phyloP scores from a whole-genome alignment of 768 basidiomycete species.

The Mycena olivaceomarginata region DNA sequence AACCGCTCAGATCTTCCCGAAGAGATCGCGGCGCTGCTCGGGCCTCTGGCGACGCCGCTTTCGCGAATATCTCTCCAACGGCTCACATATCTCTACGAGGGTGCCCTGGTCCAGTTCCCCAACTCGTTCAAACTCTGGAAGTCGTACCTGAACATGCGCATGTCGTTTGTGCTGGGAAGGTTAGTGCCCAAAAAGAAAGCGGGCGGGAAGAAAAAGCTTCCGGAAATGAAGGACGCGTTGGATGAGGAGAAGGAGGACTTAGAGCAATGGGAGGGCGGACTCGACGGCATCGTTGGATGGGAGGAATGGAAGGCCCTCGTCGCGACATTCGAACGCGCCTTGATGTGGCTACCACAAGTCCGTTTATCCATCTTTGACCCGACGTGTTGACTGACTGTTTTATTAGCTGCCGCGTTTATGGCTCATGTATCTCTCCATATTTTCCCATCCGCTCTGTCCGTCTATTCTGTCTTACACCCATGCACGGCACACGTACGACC shows the following conservation, averaged over 20 bases:
- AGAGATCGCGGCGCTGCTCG: constrained; percentile 78
- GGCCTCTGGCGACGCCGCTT: constrained; percentile 84
- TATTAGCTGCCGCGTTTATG: constrained; percentile 92
- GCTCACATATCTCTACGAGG: constrained; percentile 94
- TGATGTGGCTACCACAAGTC: constrained; percentile 96
- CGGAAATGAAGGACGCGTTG: constrained; percentile 92
- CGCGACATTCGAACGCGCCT: constrained; percentile 92
- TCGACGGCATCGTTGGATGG: constrained; percentile 95
- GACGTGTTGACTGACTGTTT: constrained; percentile 32
- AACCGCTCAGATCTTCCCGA: constrained; percentile 66
- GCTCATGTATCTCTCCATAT: constrained; percentile 94
- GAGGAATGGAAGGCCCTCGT: constrained; percentile 96
- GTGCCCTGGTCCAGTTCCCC: constrained; percentile 91
- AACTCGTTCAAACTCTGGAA: constrained; percentile 98
- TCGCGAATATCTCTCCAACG: constrained; percentile 88
- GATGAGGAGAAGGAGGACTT: constrained; percentile 89
- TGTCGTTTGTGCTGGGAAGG: constrained; percentile 91
- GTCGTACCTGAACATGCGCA: constrained; percentile 89
- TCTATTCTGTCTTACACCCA: constrained; percentile 90
- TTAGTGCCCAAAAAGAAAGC: constrained; percentile 82
- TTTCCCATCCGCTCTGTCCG: constrained; percentile 93
- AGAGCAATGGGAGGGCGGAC: constrained; percentile 89
- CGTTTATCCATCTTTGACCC: constrained; percentile 48
- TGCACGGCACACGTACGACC: constrained; percentile 95
- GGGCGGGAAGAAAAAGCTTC: constrained; percentile 94